Base-by-base conservation (phyloP, 2,329 filamentous ascomycete genomes). In the Escovopsis sp. region DNA sequence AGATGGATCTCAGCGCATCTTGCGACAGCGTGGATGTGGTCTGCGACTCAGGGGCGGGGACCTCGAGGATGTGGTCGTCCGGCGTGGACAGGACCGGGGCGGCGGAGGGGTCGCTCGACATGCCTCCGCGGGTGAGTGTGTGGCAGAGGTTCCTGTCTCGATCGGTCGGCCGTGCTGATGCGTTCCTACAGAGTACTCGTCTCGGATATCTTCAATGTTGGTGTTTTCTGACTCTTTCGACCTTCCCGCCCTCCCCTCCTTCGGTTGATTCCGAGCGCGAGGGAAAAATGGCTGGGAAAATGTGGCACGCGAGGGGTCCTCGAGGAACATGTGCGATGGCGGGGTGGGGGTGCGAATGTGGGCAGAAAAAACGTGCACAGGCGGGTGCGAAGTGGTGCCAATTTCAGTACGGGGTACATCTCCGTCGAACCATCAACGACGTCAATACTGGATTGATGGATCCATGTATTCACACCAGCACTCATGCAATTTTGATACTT, bases 1-100 rank as follows among this genome's bases (percentile, higher is more conserved):
- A 98, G 33, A 81, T 78, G 28, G 76, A 61, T 37, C 64, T 62
- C 21, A 96, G 64, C 50, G 87, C 80, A 50, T 82, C 74, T 44
- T 88, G 75, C 13, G 60, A 57, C 34, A 58, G 43, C 41, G 51
- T 45, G 35, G 58, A 46, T 41, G 49, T 50, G 16, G 43, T 46
- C 16, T 51, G 42, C 16, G 54, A 48, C 19, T 49, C 49, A 19
- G 49, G 49, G n/a, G 57, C 61, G 11, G 66, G 58, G 42, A 67
- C 61, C 45, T 74, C 68, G 50, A 74, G 66, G 19, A 73, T 56
- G 35, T 72, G 55, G 33, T 76, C 70, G 32, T 74, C 72, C 18
- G 74, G 72, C 0, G 75, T 79, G 18, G 74, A 79, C 31, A 79
- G 66, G 21, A 75, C 67, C 4, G 75, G 75, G 8, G 74, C 51